Conservation (phyloP, 2,329 filamentous ascomycete genomes). For the Myriangium duriaei region DNA sequence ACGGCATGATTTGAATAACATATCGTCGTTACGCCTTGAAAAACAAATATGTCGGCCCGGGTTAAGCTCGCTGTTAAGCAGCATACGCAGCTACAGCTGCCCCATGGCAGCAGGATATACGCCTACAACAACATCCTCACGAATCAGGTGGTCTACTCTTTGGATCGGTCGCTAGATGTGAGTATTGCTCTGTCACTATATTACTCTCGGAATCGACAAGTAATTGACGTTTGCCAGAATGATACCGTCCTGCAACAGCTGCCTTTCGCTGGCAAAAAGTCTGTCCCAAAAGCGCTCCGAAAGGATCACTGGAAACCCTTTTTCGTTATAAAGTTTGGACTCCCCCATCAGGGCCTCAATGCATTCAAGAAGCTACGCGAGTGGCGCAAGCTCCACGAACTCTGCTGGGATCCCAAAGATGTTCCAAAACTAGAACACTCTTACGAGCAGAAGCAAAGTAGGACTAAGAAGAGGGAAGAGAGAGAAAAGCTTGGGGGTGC, state of each 20-base stretch:
- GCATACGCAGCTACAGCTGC: slow-evolving; percentile 1
- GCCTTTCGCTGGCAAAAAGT: slow-evolving; percentile 52
- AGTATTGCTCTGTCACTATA: slow-evolving; percentile 16
- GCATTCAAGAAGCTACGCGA: slow-evolving; percentile 48
- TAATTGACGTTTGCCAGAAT: too few relatives aligned
- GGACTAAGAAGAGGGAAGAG: slow-evolving; percentile 28
- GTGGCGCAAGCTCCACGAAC: slow-evolving; percentile 46
- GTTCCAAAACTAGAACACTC: slow-evolving; percentile 24
- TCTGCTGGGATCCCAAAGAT: slow-evolving; percentile 34
- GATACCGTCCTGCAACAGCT: slow-evolving; percentile 44
- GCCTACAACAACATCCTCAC: slow-evolving; percentile 49
- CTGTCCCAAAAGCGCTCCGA: slow-evolving; percentile 43
- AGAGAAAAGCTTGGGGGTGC: slow-evolving; percentile 22
- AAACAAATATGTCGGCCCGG: background rate
- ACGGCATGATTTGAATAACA: too few relatives aligned
- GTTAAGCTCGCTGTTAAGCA: background rate
- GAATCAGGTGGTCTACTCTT: slow-evolving; percentile 52
- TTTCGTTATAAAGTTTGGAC: slow-evolving; percentile 44
- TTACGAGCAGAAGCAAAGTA: slow-evolving; percentile 20
- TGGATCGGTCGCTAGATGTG: slow-evolving; percentile 45
- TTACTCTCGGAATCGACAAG: too few relatives aligned
- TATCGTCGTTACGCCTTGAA: too few relatives aligned
- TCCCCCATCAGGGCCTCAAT: slow-evolving; percentile 36
- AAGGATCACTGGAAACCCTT: slow-evolving; percentile 52
- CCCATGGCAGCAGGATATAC: slow-evolving; percentile 48